Evolutionary conservation across 2,329 filamentous ascomycete species (phyloP).

Genomic region (Hirsutella rhossiliensis): DNA sequence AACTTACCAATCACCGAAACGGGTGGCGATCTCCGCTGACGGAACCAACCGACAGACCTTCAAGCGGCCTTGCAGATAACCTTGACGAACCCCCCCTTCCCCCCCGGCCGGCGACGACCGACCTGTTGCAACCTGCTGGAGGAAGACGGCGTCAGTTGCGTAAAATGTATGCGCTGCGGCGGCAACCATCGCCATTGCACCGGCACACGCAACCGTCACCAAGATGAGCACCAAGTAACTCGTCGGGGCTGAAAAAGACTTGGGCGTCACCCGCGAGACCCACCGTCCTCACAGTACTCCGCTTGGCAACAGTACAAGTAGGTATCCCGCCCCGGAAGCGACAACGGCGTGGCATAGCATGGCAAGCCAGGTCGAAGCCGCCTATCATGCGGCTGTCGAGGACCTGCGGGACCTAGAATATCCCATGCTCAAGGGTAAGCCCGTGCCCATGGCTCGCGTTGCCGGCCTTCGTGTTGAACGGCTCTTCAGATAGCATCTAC

Average conservation of each 20-base stretch:
- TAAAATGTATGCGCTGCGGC: not conserved
- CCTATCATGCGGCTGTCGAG: constrained; percentile 50
- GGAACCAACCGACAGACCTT: constrained; percentile 3
- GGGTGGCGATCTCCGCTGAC: constrained; percentile 21
- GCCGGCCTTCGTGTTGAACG: not conserved
- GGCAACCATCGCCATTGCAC: not conserved
- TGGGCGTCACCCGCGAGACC: too few relatives aligned
- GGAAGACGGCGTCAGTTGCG: not conserved
- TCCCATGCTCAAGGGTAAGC: constrained; percentile 55
- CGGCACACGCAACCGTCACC: not conserved
- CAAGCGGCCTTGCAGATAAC: not conserved
- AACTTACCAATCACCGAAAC: not conserved
- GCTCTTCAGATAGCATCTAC: constrained; percentile 53
- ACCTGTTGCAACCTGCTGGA: too few relatives aligned
- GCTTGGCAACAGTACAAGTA: too few relatives aligned
- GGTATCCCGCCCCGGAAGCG: not conserved
- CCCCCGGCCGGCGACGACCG: not conserved
- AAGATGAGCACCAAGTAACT: not conserved
- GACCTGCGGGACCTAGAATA: constrained; percentile 47
- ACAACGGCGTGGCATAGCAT: not conserved
- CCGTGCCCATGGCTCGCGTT: not conserved
- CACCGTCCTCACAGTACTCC: too few relatives aligned
- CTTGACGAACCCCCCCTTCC: not conserved
- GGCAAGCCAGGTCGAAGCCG: constrained; percentile 2
- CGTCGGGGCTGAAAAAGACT: not conserved